phyloP scores from a whole-genome alignment of 2,329 filamentous ascomycete genomes.

The Penicillium aurantiogriseum region DNA sequence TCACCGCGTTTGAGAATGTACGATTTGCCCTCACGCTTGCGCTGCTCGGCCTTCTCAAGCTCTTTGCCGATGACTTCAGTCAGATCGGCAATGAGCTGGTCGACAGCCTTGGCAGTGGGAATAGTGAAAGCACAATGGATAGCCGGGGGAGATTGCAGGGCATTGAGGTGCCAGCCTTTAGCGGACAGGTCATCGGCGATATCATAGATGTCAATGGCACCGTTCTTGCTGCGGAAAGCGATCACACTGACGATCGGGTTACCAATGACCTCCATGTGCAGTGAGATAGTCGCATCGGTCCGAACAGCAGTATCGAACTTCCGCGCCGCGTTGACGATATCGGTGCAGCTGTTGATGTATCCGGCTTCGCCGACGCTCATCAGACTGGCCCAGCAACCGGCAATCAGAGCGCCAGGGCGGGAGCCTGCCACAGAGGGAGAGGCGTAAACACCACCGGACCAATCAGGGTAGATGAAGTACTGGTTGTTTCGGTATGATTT shows the following conservation, averaged over 20 bases:
- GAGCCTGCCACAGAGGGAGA: conserved; percentile 90
- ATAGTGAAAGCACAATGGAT: conserved; percentile 93
- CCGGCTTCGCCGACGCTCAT: conserved; percentile 85
- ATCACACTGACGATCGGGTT: conserved; percentile 86
- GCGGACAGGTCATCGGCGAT: conserved; percentile 82
- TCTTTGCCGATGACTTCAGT: conserved; percentile 60
- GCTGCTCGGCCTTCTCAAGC: conserved; percentile 75
- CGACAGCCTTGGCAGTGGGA: conserved; percentile 77
- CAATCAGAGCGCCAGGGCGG: conserved; percentile 88
- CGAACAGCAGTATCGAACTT: conserved; percentile 74
- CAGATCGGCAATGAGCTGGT: conserved; percentile 72
- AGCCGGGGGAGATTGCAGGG: conserved; percentile 84
- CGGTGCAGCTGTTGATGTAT: conserved; percentile 80
- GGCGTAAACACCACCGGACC: conserved; percentile 94
- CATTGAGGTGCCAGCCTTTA: conserved; percentile 94
- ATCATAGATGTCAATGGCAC: conserved; percentile 83
- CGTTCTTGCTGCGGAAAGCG: conserved; percentile 72
- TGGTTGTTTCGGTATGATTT: conserved; percentile 78
- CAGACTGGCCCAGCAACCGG: conserved; percentile 90
- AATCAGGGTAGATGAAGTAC: conserved; percentile 94
- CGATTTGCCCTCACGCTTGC: conserved; percentile 59
- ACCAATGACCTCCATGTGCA: conserved; percentile 77
- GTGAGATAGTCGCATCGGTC: conserved; percentile 64
- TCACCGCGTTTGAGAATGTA: conserved; percentile 59
- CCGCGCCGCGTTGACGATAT: conserved; percentile 84